phyloP scores from a whole-genome alignment of 2,329 filamentous ascomycete genomes.

The Xylariaceae sp. region DNA sequence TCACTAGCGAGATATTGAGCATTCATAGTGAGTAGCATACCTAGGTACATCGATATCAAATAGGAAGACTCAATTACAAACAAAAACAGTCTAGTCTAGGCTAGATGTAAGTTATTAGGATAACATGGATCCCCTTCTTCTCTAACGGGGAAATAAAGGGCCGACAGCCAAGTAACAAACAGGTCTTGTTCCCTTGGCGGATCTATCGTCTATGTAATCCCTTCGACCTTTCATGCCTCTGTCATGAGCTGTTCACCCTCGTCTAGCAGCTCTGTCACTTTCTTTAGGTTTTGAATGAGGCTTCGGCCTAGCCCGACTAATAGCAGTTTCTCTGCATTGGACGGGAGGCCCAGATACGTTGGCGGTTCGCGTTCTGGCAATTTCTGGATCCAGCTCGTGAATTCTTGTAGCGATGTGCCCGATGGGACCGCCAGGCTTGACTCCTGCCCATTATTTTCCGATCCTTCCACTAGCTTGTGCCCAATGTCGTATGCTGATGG shows the following conservation, averaged over 20 bases:
- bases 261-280: slow-evolving; percentile 81
- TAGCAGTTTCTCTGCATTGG: slow-evolving; percentile 93
- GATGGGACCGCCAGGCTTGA: slow-evolving; percentile 67
- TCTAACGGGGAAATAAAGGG: neutral
- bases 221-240: slow-evolving; percentile 40
- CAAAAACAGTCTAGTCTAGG: slow-evolving; percentile 2
- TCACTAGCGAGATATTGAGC: neutral
- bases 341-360: slow-evolving; percentile 86
- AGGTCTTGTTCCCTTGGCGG: neutral
- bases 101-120: slow-evolving; percentile 1
- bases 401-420: slow-evolving; percentile 77
- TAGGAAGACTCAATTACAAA: slow-evolving; percentile 6
- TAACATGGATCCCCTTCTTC: neutral
- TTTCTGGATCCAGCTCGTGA: slow-evolving; percentile 83
- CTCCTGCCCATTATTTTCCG: slow-evolving; percentile 49
- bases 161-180: neutral
- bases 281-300: slow-evolving; percentile 77
- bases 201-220: neutral
- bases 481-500: slow-evolving; percentile 87
- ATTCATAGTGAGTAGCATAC: neutral
- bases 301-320: slow-evolving; percentile 81
- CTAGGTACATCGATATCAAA: neutral
- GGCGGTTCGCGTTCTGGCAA: slow-evolving; percentile 94
- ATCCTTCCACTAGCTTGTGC: slow-evolving; percentile 75
- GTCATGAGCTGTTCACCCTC: slow-evolving; percentile 88